phyloP scores from a whole-genome alignment of 2,329 filamentous ascomycete genomes.

The Ophiostoma australiae region DNA sequence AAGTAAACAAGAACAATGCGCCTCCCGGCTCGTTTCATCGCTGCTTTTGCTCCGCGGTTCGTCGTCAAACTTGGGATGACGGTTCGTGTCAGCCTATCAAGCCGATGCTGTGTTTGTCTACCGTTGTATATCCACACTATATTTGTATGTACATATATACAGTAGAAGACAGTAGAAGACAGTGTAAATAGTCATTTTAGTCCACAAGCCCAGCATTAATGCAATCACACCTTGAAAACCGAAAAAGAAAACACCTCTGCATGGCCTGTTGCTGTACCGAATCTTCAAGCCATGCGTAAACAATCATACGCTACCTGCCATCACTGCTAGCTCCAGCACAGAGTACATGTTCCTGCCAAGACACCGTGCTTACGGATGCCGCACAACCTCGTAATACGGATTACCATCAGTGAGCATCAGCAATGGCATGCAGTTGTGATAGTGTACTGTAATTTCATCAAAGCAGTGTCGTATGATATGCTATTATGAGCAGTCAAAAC shows the following conservation, averaged over 20 bases:
- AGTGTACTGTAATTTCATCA: no score
- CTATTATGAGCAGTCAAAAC: neutral
- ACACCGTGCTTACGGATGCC: neutral
- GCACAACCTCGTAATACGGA: neutral
- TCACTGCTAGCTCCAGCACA: neutral
- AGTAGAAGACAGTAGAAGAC: neutral
- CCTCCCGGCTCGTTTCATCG: neutral
- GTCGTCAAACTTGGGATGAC: neutral
- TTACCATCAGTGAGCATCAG: neutral
- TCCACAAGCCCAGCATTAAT: neutral
- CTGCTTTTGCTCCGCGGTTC: neutral
- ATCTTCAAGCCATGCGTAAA: neutral
- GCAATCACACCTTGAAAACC: neutral
- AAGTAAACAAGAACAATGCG: neutral
- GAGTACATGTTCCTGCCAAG: constrained; percentile 1
- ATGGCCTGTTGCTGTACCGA: neutral
- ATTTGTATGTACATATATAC: neutral
- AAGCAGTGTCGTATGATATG: neutral
- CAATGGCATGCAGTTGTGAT: no score
- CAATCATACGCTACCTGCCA: neutral
- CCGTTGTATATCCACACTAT: neutral
- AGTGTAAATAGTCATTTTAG: neutral
- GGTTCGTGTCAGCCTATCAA: neutral
- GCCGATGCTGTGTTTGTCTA: neutral
- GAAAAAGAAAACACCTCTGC: neutral